Base-by-base conservation (phyloP, 768 basidiomycete genomes). In the Russula abietina region DNA sequence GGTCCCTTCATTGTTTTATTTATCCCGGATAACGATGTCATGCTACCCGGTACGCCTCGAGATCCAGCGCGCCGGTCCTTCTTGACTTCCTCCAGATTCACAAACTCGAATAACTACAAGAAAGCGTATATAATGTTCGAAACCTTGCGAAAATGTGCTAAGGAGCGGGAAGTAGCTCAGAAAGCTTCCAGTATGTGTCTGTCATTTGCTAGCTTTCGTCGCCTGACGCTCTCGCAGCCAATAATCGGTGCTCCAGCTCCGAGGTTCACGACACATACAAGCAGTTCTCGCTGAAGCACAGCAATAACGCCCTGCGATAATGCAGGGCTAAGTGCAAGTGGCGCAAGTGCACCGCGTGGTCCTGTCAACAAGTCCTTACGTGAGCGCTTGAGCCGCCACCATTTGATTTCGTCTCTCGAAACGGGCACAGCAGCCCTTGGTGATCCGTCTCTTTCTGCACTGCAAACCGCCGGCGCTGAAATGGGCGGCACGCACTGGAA, bases 231-330 rank as follows among this genome's bases (percentile, higher is more conserved):
- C 38, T 16, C 24, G 65, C 68, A 83, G 88, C 82, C 61, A 84
- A 80, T 62, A 84, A 86, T 69, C 82, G 89, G 60, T 70, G 74
- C 88, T 33, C 77, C 87, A 69, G 74, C 88, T 38, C 77, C 87
- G 1, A 83, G 54, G 76, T 87, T 41, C 95, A 98, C 70, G 95
- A 98, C 69, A 93, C 91, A 0, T 95, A 98, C 71, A 81, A 81
- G 46, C 86, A 89, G 61, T 91, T 85, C 71, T 83, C 77, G 30
- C 30, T 62, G 32, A 60, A 32, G 55, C 54, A 39, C 49, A 60
- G 58, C 59, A 56, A 49, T 53, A 30, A 49, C 41, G 46, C 10
- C 57, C 36, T 24, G 19, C 57, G 52, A 50, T 55, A 6, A 64
- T 60, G 54, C 63, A 64, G 63, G 54, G 57, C 19, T 60, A 58